These are phyloP conservation scores for Patellifolia procumbens DNA, from an alignment of 179 eudicot genomes.

Conservation along the genomic window DNA sequence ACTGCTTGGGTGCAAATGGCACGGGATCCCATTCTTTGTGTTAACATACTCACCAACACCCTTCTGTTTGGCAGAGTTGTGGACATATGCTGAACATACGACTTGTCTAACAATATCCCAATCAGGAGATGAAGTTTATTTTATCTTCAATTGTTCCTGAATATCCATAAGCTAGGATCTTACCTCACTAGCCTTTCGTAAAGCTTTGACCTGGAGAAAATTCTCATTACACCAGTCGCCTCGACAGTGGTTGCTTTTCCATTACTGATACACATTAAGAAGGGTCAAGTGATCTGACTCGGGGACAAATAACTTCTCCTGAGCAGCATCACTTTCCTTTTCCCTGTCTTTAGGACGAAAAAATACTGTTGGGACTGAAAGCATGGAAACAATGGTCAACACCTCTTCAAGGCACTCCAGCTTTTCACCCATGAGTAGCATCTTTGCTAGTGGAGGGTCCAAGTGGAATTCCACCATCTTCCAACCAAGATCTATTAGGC, in stretches of 20 bases:
- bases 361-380: no score
- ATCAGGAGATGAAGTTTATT: conserved; percentile 65
- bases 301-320: conserved; percentile 85
- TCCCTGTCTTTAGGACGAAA: conserved; percentile 87
- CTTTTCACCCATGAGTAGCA: conserved; percentile 76
- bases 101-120: conserved; percentile 92
- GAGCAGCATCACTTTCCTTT: conserved; percentile 88
- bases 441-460: conserved; percentile 86
- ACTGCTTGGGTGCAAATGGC: conserved; percentile 89
- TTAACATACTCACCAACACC: conserved; percentile 92
- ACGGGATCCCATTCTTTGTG: conserved; percentile 80
- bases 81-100: conserved; percentile 87
- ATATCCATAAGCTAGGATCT: conserved; percentile 81
- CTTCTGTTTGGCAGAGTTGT: conserved; percentile 78
- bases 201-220: conserved; percentile 80
- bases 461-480: conserved; percentile 93
- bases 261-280: conserved; percentile 83
- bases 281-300: conserved; percentile 87
- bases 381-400: conserved; percentile 77
- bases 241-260: conserved; percentile 71
- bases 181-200: conserved; percentile 80
- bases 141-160: conserved; percentile 59
- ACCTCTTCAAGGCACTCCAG: conserved; percentile 73
- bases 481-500: conserved; percentile 73
- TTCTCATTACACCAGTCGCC: conserved; percentile 96